Evolutionary conservation across 495 filamentous ascomycete species (phyloP).

Genomic region (Choiromyces venosus): DNA sequence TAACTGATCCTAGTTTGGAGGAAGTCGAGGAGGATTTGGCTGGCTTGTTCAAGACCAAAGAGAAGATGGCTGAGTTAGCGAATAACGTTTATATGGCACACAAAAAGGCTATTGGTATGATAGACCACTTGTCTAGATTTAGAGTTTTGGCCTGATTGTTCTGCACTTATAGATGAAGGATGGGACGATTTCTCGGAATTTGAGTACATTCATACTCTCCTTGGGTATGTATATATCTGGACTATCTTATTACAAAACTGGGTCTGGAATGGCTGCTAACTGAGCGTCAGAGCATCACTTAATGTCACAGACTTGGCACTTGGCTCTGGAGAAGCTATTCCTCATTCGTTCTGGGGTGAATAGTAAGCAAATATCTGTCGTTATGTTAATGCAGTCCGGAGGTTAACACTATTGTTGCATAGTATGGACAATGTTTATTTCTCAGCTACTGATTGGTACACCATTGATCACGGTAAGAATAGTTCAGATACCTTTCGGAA

Average conservation of each 20-base stretch:
- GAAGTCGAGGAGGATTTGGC: slow-evolving; percentile 45
- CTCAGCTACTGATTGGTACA: slow-evolving; percentile 54
- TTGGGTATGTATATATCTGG: slow-evolving; percentile 38
- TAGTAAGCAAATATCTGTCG: slow-evolving; percentile 8
- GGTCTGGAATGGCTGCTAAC: background rate
- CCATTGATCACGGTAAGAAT: slow-evolving; percentile 53
- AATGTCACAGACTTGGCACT: slow-evolving; percentile 54
- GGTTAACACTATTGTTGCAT: slow-evolving; percentile 19
- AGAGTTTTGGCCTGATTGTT: background rate
- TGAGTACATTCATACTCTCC: slow-evolving; percentile 56
- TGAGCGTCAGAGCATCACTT: slow-evolving; percentile 39
- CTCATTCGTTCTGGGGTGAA: slow-evolving; percentile 25
- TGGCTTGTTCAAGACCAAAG: slow-evolving; percentile 28
- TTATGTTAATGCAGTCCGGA: background rate
- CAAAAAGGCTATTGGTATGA: slow-evolving; percentile 49
- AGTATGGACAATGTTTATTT: slow-evolving; percentile 57
- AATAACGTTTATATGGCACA: slow-evolving; percentile 62
- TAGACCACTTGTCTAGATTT: background rate
- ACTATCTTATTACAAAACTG: background rate
- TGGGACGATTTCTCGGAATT: slow-evolving; percentile 57
- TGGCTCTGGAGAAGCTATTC: slow-evolving; percentile 13
- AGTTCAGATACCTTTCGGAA: background rate
- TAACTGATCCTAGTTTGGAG: slow-evolving; percentile 34
- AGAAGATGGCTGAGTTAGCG: slow-evolving; percentile 48
- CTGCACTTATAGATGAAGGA: slow-evolving; percentile 40